A percentile compares a stretch with the other conserved stretches of the same genome.
phyloP scores from a whole-genome alignment of 2,329 filamentous ascomycete species.

The Fusarium pseudocircinatum region DNA sequence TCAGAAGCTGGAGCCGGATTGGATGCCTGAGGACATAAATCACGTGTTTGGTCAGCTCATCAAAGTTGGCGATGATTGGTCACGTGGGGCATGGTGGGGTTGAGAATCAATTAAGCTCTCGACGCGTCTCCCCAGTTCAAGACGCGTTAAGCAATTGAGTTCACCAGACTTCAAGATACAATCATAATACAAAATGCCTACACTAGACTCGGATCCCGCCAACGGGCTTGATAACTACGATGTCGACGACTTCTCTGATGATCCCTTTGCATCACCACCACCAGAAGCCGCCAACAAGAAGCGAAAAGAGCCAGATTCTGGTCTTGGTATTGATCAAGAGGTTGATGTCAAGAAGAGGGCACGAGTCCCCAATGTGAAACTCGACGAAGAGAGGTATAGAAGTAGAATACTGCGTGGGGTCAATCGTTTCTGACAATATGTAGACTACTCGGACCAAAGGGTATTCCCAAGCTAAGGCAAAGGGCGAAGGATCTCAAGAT shows the following conservation, averaged over 20 bases:
- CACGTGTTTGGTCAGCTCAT: slow-evolving; percentile 47
- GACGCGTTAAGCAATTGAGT: slow-evolving; percentile 24
- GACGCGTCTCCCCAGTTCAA: slow-evolving; percentile 34
- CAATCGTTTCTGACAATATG: background rate
- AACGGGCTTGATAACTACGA: slow-evolving; percentile 80
- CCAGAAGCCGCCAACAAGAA: slow-evolving; percentile 56
- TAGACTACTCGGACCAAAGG: slow-evolving; percentile 82
- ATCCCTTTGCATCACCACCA: slow-evolving; percentile 60
- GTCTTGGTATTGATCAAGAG: slow-evolving; percentile 85
- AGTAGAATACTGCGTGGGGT: background rate
- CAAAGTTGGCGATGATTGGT: slow-evolving; percentile 24
- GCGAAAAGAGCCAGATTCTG: slow-evolving; percentile 59
- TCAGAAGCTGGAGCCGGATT: slow-evolving; percentile 37
- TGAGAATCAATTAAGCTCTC: slow-evolving; percentile 38
- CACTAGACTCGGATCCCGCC: slow-evolving; percentile 40
- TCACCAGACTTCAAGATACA: background rate
- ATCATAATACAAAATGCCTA: slow-evolving; percentile 6
- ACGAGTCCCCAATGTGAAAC: slow-evolving; percentile 77
- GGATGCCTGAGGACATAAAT: slow-evolving; percentile 45
- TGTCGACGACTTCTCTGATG: slow-evolving; percentile 61
- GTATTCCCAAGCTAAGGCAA: slow-evolving; percentile 82
- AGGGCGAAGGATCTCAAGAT: slow-evolving; percentile 78
- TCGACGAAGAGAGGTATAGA: slow-evolving; percentile 79
- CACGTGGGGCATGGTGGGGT: background rate
- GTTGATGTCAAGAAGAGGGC: slow-evolving; percentile 82